Percentiles rank a stretch among this genome's conserved stretches.
Evolutionary conservation across 2,329 filamentous ascomycete species (phyloP).

Genomic region (Alternaria ethzedia): DNA sequence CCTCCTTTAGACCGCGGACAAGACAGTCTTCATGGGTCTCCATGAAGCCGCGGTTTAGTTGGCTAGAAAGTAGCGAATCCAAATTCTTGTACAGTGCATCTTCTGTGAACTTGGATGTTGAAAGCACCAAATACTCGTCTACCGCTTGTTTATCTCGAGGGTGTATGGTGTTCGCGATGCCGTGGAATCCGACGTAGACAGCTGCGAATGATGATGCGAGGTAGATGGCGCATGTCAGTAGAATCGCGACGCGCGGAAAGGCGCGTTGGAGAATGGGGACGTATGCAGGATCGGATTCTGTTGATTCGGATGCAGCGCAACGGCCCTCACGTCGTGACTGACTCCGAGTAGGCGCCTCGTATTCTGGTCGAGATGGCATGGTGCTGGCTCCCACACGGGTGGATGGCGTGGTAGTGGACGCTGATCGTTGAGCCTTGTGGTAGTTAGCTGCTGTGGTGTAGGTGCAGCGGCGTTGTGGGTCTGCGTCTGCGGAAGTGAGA

Average conservation of each 20-base stretch:
- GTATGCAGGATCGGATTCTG: neutral
- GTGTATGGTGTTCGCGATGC: slow-evolving; percentile 1
- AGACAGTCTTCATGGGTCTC: slow-evolving; percentile 37
- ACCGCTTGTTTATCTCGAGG: slow-evolving; percentile 10
- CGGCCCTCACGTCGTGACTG: neutral
- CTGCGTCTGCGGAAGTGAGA: neutral
- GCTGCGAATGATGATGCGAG: slow-evolving; percentile 11
- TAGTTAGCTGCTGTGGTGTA: neutral
- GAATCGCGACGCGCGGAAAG: slow-evolving; percentile 6
- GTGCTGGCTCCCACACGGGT: neutral
- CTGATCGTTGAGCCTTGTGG: neutral
- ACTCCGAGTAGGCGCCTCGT: neutral
- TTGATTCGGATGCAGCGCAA: neutral
- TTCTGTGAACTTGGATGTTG: slow-evolving; percentile 1
- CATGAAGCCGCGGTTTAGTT: slow-evolving; percentile 15
- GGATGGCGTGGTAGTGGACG: neutral
- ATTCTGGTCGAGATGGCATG: neutral
- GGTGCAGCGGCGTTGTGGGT: neutral
- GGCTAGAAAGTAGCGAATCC: slow-evolving; percentile 7
- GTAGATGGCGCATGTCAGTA: slow-evolving; percentile 12
- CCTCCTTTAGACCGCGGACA: slow-evolving; percentile 23
- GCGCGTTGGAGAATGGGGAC: neutral
- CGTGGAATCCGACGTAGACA: slow-evolving; percentile 7
- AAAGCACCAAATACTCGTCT: slow-evolving; percentile 1
- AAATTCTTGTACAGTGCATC: slow-evolving; percentile 11